A percentile compares a stretch with the other conserved stretches of the same genome.
Evolutionary conservation across 2,329 filamentous ascomycete genomes (phyloP).

Genomic region (Apiospora rasikravindrae): DNA sequence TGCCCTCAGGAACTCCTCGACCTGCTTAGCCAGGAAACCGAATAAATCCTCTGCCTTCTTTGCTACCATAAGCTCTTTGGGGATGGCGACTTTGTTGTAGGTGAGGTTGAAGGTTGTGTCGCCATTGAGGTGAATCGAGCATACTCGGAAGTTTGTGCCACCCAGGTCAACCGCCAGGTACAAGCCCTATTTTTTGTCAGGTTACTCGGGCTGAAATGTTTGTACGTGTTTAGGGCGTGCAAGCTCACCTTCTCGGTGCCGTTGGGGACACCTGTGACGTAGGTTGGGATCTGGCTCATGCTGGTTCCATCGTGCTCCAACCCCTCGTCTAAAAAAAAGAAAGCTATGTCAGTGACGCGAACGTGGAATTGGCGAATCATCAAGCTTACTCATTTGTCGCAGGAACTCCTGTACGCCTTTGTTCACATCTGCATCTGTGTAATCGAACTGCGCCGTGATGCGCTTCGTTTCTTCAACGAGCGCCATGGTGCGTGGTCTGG

Average conservation of each 20-base stretch:
- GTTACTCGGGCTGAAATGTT: background rate
- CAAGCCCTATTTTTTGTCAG: conserved; percentile 67
- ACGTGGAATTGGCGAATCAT: background rate
- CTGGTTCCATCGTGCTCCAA: conserved; percentile 77
- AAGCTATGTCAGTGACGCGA: conserved; percentile 19
- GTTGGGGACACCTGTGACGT: conserved; percentile 94
- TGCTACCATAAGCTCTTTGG: conserved; percentile 86
- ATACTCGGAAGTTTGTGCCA: conserved; percentile 97
- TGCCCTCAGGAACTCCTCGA: conserved; percentile 83
- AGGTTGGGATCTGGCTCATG: conserved; percentile 95
- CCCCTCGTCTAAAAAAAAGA: conserved; percentile 70
- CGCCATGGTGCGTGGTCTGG: conserved; percentile 63
- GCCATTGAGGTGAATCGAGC: conserved; percentile 90
- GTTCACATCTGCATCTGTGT: conserved; percentile 77
- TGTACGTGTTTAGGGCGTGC: background rate
- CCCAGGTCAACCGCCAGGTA: conserved; percentile 98
- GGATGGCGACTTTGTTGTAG: conserved; percentile 91
- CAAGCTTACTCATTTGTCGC: conserved; percentile 72
- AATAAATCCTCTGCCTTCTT: conserved; percentile 88
- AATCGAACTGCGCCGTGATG: conserved; percentile 86
- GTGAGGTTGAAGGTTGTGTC: conserved; percentile 94
- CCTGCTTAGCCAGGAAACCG: conserved; percentile 88
- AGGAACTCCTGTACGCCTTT: conserved; percentile 85
- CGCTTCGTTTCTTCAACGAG: conserved; percentile 75
- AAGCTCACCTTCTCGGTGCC: conserved; percentile 89